Evolutionary conservation across 768 basidiomycete species (phyloP).

Genomic region (Suillus placidus): DNA sequence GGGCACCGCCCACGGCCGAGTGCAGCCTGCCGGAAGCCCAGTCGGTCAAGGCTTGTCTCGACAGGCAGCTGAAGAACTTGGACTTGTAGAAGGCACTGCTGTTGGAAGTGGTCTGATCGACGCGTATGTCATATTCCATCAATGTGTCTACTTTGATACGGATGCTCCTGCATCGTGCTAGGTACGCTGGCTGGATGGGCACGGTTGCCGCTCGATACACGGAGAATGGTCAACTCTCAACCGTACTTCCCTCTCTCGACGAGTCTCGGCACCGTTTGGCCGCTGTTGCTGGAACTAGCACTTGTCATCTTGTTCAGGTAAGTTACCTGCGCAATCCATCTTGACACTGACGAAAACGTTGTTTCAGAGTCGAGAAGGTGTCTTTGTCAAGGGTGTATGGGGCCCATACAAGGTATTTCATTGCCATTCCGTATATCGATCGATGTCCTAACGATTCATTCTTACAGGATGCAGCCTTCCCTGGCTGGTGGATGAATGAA

Average conservation of each 20-base stretch:
- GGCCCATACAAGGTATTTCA: conserved; percentile 74
- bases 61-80: conserved; percentile 81
- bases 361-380: conserved; percentile 69
- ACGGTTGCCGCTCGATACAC: conserved; percentile 85
- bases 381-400: conserved; percentile 93
- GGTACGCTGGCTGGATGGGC: conserved; percentile 97
- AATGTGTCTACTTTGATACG: neutral
- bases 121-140: conserved; percentile 55
- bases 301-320: conserved; percentile 93
- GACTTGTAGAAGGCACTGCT: conserved; percentile 81
- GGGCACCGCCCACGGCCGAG: conserved; percentile 62
- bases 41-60: conserved; percentile 83
- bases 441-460: conserved; percentile 12
- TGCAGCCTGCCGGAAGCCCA: conserved; percentile 83
- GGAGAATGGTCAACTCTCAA: conserved; percentile 52
- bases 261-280: conserved; percentile 85
- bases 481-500: conserved; percentile 99
- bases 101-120: conserved; percentile 98
- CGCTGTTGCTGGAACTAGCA: conserved; percentile 94
- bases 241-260: conserved; percentile 60
- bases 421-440: conserved; percentile 1
- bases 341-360: neutral
- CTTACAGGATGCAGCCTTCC: conserved; percentile 79
- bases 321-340: conserved; percentile 11
- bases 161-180: conserved; percentile 28